These are phyloP conservation scores for Entophlyctis helioformis DNA, from an alignment of 192 early-diverging fungal species.

Conservation along the genomic window DNA sequence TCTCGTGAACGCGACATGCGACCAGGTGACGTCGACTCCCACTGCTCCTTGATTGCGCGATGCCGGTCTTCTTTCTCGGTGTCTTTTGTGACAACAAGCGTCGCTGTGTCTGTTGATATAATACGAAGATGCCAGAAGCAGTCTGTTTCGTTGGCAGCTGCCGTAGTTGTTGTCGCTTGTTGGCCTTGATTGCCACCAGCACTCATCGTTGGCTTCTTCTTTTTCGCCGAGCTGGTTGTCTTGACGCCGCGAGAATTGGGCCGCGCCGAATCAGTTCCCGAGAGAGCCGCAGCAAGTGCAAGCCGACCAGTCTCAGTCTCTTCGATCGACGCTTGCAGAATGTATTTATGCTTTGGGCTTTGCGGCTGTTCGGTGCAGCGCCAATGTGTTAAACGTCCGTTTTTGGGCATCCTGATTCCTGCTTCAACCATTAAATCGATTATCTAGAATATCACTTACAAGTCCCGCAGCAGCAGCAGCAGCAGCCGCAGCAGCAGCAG, in stretches of 20 bases:
- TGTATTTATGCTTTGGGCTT: constrained; percentile 39
- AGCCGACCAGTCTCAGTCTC: constrained; percentile 6
- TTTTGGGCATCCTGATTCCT: not conserved
- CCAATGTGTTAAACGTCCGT: constrained; percentile 3
- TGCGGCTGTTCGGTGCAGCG: constrained; percentile 4
- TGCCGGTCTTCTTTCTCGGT: constrained; percentile 53
- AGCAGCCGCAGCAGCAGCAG: constrained; percentile 1
- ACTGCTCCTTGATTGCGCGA: constrained; percentile 39
- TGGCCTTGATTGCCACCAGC: constrained; percentile 1
- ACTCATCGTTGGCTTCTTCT: constrained; percentile 17
- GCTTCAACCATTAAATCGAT: not conserved
- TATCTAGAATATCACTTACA: not conserved
- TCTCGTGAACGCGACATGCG: constrained; percentile 35
- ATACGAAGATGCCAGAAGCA: constrained; percentile 38
- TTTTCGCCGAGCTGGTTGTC: constrained; percentile 18
- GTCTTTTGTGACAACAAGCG: constrained; percentile 34
- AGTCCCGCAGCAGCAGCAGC: not conserved
- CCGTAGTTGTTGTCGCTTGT: too few relatives aligned
- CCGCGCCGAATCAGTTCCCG: constrained; percentile 10
- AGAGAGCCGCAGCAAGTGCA: not conserved
- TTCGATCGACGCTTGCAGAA: constrained; percentile 31
- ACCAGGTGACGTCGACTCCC: constrained; percentile 39
- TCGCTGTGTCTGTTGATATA: constrained; percentile 30
- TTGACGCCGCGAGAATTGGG: constrained; percentile 21
- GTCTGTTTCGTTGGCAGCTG: too few relatives aligned